Evolutionary conservation across 1,284 basidiomycete species (phyloP), one percentile per base, ranked within the genome.

Genomic region (Cerrena zonata): DNA sequence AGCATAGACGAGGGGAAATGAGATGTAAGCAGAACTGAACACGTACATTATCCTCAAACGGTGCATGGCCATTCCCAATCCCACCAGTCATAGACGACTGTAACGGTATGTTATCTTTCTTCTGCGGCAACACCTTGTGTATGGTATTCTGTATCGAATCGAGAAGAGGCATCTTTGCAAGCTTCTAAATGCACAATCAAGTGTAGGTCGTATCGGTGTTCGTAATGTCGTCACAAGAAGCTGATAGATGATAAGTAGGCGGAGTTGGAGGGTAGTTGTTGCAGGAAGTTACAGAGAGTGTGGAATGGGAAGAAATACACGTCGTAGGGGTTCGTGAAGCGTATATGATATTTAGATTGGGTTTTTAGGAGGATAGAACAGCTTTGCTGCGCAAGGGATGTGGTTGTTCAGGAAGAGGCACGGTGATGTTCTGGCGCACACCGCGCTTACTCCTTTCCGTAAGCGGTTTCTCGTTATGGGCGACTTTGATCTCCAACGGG

Each of bases 31-130:
- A 24, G 38, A 25, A 19, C 26, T 22, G 30, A 24, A 45, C 19
- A 68, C 85, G 75, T 65, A 88, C 86, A 49, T 88, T 80, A 63
- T 88, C 84, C 45, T 84, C 76, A 55, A 80, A 79, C 41, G 72
- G 74, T 64, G 18, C 19, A 19, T 80, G 76, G 5, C 81, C 82
- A 60, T 76, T 70, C 18, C 79, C 79, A 56, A 82, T 76, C 5
- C 84, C 83, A 7, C 7, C 7, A 49, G 57, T 61, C 51, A 47
- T 60, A 18, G 65, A 65, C 19, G 56, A 46, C 26, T 59, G 60
- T 52, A 62, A 55, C 15, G 62, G 61, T 23, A 66, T 41, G 3
- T 57, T 44, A 7, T 48, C 46, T 47, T 60, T 62, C 57, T 63
- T 65, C 54, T 65, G 62, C 18, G 65, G 65, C 1, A 66, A 43